These are phyloP conservation scores for Saturnispora mendoncae DNA, from an alignment of 805 yeast species.

Conservation along the genomic window DNA sequence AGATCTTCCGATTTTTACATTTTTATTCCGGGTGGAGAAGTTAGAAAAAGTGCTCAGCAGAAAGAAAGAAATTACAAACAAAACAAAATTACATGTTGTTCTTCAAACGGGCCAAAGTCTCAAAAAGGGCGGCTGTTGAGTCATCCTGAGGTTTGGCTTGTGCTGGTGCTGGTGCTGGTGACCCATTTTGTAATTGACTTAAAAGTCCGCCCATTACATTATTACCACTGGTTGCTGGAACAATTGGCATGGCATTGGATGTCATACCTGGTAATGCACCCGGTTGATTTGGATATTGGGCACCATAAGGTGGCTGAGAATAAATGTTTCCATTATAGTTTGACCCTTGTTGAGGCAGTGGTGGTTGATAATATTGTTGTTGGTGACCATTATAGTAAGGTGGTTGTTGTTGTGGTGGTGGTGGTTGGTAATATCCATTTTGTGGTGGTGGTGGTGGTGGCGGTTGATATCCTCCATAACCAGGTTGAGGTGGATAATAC, in stretches of 20 bases:
- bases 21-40: too few relatives aligned
- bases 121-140: constrained; percentile 29
- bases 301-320: constrained; percentile 8
- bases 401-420: constrained; percentile 5
- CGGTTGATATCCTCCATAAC: constrained; percentile 3
- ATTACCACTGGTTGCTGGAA: background rate
- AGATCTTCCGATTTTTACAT: background rate
- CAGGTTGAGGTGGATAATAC: constrained; percentile 4
- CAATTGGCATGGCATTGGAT: background rate
- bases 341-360: constrained; percentile 8
- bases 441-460: background rate
- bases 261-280: constrained; percentile 10
- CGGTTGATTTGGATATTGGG: constrained; percentile 8
- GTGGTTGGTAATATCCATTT: constrained; percentile 2
- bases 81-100: constrained; percentile 25
- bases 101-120: constrained; percentile 31
- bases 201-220: constrained; percentile 10
- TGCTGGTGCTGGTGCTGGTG: background rate
- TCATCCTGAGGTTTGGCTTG: constrained; percentile 12
- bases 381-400: constrained; percentile 11
- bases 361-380: constrained; percentile 16
- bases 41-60: background rate
- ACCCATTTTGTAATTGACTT: constrained; percentile 7
- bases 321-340: constrained; percentile 11
- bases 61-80: background rate